phyloP scores from a whole-genome alignment of 179 eudicot genomes.

The Spergularia azorica region DNA sequence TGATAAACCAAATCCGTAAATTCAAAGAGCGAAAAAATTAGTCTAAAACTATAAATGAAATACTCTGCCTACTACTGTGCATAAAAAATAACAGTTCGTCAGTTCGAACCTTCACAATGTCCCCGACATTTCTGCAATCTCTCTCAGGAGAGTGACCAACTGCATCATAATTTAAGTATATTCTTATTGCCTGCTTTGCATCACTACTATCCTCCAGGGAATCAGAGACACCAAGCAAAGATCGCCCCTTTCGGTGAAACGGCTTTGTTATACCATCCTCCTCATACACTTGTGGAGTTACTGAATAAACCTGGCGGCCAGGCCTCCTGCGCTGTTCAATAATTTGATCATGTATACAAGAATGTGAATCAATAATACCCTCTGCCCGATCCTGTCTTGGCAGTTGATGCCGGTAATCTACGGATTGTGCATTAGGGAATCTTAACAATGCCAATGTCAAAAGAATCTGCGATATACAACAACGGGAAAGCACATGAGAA shows the following conservation, averaged over 20 bases:
- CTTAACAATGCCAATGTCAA: slow-evolving; percentile 48
- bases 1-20: slow-evolving; percentile 32
- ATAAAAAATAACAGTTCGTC: slow-evolving; percentile 29
- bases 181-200: slow-evolving; percentile 78
- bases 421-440: slow-evolving; percentile 42
- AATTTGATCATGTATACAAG: slow-evolving; percentile 97
- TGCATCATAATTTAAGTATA: slow-evolving; percentile 93
- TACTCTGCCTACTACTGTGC: not conserved
- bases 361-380: slow-evolving; percentile 57
- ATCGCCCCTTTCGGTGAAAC: slow-evolving; percentile 54
- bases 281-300: slow-evolving; percentile 85
- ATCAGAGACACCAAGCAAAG: slow-evolving; percentile 57
- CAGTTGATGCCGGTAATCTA: slow-evolving; percentile 38
- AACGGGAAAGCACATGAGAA: not conserved
- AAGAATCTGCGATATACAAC: slow-evolving; percentile 50
- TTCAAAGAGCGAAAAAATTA: slow-evolving; percentile 5
- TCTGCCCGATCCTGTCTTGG: slow-evolving; percentile 41
- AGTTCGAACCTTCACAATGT: slow-evolving; percentile 66
- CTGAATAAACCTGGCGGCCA: slow-evolving; percentile 79
- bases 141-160: slow-evolving; percentile 94
- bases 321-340: slow-evolving; percentile 84
- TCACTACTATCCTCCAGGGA: slow-evolving; percentile 38
- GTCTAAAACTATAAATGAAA: slow-evolving; percentile 6
- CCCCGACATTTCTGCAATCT: slow-evolving; percentile 83
- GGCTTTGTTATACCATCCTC: slow-evolving; percentile 43